These are phyloP conservation scores for Alternaria sp. DNA, from an alignment of 2,329 filamentous ascomycete genomes.

Conservation along the genomic window DNA sequence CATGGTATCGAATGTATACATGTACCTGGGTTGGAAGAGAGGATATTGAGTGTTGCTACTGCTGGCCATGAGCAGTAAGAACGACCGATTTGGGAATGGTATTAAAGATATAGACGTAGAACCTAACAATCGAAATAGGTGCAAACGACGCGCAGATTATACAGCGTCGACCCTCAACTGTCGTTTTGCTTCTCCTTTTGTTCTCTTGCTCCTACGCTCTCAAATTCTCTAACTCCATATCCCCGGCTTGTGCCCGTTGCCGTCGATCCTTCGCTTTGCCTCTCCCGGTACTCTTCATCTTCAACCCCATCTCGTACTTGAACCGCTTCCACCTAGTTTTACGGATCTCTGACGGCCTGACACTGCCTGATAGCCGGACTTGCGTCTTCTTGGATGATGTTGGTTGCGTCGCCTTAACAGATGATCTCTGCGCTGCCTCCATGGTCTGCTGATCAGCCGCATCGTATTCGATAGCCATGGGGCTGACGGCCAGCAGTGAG, in stretches of 20 bases:
- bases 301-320: constrained; percentile 21
- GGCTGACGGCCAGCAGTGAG: constrained; percentile 25
- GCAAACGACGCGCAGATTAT: too few relatives aligned
- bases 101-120: background rate
- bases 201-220: constrained; percentile 69
- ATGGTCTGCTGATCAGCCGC: constrained; percentile 26
- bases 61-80: constrained; percentile 71
- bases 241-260: constrained; percentile 2
- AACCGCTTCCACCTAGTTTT: constrained; percentile 25
- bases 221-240: constrained; percentile 68
- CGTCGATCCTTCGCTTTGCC: constrained; percentile 13
- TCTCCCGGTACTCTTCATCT: constrained; percentile 13
- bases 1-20: constrained; percentile 78
- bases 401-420: background rate
- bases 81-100: background rate
- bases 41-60: constrained; percentile 83
- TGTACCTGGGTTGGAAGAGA: constrained; percentile 76
- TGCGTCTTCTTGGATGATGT: constrained; percentile 13
- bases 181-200: constrained; percentile 58
- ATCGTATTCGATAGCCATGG: constrained; percentile 22
- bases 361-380: background rate
- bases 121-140: too few relatives aligned
- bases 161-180: background rate
- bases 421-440: constrained; percentile 21
- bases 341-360: constrained; percentile 19